Percentiles rank a stretch among this genome's conserved stretches.
Conservation (phyloP, 1,139 yeast genomes). For the Ashbya aceris region DNA sequence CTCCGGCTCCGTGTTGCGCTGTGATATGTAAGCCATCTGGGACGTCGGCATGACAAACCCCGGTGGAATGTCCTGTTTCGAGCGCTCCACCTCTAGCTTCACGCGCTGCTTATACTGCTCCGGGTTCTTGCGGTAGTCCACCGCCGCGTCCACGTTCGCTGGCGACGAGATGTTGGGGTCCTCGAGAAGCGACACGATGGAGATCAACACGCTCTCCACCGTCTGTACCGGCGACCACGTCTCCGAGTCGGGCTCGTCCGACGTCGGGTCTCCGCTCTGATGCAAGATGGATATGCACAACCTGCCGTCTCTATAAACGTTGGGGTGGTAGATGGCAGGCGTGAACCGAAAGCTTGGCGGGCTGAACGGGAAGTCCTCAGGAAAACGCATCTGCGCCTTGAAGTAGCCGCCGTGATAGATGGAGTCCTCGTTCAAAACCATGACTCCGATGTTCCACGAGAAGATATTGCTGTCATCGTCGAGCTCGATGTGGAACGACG, state of each 20-base stretch:
- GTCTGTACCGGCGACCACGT: constrained; percentile 97
- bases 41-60: constrained; percentile 76
- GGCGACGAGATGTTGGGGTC: constrained; percentile 92
- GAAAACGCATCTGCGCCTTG: constrained; percentile 90
- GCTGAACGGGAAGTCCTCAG: constrained; percentile 78
- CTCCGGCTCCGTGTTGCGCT: constrained; percentile 18
- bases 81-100: constrained; percentile 70
- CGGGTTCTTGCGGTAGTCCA: constrained; percentile 78
- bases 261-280: constrained; percentile 79
- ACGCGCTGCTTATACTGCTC: constrained; percentile 75
- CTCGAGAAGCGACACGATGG: constrained; percentile 80
- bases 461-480: constrained; percentile 81
- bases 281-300: constrained; percentile 88
- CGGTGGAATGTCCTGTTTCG: constrained; percentile 75
- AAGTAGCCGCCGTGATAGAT: constrained; percentile 95
- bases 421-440: constrained; percentile 83
- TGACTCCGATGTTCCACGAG: constrained; percentile 87
- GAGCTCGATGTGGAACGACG: constrained; percentile 79
- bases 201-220: constrained; percentile 81
- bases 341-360: constrained; percentile 91
- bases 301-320: constrained; percentile 87
- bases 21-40: constrained; percentile 44
- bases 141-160: constrained; percentile 95
- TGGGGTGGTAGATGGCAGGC: constrained; percentile 94
- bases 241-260: constrained; percentile 86